Evolutionary conservation across 2,329 filamentous ascomycete species (phyloP).

Genomic region (Fusarium drepaniforme): DNA sequence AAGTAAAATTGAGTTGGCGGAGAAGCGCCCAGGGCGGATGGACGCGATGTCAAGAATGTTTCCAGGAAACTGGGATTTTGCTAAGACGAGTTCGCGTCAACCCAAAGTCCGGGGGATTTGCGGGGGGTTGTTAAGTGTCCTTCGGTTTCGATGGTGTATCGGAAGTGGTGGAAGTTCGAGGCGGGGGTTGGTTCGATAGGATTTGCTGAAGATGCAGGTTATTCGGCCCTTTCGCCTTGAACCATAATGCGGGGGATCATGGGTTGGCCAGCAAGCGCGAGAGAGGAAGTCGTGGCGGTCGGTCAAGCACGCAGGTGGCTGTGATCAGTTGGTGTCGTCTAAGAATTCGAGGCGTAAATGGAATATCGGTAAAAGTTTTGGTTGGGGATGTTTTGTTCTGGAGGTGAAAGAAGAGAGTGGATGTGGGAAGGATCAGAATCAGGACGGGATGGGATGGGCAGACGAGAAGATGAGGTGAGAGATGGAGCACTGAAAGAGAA

Average conservation of each 20-base stretch:
- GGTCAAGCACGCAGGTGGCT: constrained; percentile 2
- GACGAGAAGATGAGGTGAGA: constrained; percentile 38
- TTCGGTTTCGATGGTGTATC: neutral
- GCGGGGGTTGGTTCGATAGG: constrained; percentile 31
- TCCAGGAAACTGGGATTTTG: constrained; percentile 5
- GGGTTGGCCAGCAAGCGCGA: constrained; percentile 26
- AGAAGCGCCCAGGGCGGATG: neutral
- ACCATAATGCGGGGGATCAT: constrained; percentile 49
- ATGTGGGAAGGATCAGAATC: constrained; percentile 28
- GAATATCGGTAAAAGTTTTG: neutral
- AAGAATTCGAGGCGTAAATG: neutral
- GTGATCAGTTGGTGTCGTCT: neutral
- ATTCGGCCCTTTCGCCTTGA: constrained; percentile 54
- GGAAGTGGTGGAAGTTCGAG: neutral
- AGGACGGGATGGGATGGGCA: constrained; percentile 26
- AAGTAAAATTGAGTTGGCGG: constrained; percentile 27
- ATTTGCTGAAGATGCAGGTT: constrained; percentile 47
- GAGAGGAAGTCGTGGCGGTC: constrained; percentile 14
- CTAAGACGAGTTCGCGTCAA: constrained; percentile 25
- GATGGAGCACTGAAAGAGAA: constrained; percentile 33
- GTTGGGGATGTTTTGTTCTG: constrained; percentile 8
- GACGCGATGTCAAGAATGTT: constrained; percentile 13
- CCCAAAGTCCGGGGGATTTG: constrained; percentile 47
- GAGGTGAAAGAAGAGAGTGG: constrained; percentile 24
- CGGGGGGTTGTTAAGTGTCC: constrained; percentile 43